Conservation (phyloP, 805 yeast genomes). For the Saccharomycopsis amapae region DNA sequence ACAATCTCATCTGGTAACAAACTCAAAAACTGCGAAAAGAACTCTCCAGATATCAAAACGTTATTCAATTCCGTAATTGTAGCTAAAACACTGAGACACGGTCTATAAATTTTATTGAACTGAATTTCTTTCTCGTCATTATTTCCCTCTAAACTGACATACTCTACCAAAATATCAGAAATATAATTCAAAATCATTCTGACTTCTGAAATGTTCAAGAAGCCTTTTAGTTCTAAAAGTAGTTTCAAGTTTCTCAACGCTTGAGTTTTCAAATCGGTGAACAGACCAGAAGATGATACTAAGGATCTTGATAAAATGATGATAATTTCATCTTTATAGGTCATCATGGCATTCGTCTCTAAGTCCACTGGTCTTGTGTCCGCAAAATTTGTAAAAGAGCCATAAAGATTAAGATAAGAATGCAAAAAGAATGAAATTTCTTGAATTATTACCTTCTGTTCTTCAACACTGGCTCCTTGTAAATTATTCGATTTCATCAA, state of each 20-base stretch:
- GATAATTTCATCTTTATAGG: constrained; percentile 59
- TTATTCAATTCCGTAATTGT: constrained; percentile 9
- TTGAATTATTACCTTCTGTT: constrained; percentile 53
- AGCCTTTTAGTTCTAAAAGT: constrained; percentile 42
- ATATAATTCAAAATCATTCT: constrained; percentile 58
- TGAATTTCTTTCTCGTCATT: constrained; percentile 1
- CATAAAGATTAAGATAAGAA: constrained; percentile 42
- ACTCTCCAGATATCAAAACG: constrained; percentile 14
- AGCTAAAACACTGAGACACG: constrained; percentile 6
- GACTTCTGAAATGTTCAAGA: constrained; percentile 48
- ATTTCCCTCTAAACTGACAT: constrained; percentile 19
- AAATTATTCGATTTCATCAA: constrained; percentile 30
- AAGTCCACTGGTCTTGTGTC: too few species aligned
- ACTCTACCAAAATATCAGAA: constrained; percentile 52
- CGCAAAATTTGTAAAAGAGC: background rate
- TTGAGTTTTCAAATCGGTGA: constrained; percentile 59
- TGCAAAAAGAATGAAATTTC: constrained; percentile 52
- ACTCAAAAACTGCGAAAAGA: constrained; percentile 16
- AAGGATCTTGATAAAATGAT: constrained; percentile 63
- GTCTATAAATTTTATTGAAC: constrained; percentile 12
- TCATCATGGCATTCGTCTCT: constrained; percentile 1
- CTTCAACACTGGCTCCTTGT: constrained; percentile 42
- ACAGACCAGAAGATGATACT: constrained; percentile 58
- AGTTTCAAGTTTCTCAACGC: constrained; percentile 60
- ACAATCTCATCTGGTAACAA: constrained; percentile 3